These are phyloP conservation scores for Rubus parviflorus DNA, from an alignment of 306 rosid species.

Conservation along the genomic window DNA sequence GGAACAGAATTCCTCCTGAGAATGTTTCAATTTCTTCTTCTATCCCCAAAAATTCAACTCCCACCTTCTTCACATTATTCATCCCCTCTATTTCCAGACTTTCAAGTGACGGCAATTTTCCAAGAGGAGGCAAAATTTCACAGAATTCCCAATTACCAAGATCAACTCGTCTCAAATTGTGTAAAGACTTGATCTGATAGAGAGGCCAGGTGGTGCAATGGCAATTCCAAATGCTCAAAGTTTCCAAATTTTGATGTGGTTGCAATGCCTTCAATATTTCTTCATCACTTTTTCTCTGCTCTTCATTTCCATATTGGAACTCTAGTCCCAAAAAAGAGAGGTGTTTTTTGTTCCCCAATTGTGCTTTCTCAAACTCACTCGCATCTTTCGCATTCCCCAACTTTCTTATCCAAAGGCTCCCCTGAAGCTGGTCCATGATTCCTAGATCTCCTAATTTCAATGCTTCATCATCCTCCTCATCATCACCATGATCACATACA, in stretches of 20 bases:
- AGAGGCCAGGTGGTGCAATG: not conserved
- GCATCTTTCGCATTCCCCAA: not conserved
- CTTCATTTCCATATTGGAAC: not conserved
- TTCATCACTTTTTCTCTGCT: not conserved
- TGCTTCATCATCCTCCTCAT: not conserved
- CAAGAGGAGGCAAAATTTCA: constrained; percentile 13
- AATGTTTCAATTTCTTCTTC: not conserved
- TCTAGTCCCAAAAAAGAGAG: not conserved
- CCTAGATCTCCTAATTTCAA: not conserved
- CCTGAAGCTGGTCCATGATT: not conserved
- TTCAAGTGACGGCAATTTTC: not conserved
- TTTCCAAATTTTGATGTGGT: constrained; percentile 11
- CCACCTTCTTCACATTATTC: not conserved
- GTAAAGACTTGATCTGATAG: not conserved
- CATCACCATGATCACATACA: not conserved
- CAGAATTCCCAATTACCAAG: rapidly evolving
- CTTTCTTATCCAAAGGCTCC: rapidly evolving
- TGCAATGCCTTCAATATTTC: constrained; percentile 12
- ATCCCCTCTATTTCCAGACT: not conserved
- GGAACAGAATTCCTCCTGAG: not conserved
- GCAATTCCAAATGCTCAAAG: not conserved
- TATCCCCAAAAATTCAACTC: constrained; percentile 6
- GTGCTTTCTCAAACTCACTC: not conserved
- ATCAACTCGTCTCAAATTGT: not conserved
- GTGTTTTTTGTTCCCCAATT: not conserved